Conservation (phyloP, 1,284 basidiomycete species). For the Agaricales sp. region DNA sequence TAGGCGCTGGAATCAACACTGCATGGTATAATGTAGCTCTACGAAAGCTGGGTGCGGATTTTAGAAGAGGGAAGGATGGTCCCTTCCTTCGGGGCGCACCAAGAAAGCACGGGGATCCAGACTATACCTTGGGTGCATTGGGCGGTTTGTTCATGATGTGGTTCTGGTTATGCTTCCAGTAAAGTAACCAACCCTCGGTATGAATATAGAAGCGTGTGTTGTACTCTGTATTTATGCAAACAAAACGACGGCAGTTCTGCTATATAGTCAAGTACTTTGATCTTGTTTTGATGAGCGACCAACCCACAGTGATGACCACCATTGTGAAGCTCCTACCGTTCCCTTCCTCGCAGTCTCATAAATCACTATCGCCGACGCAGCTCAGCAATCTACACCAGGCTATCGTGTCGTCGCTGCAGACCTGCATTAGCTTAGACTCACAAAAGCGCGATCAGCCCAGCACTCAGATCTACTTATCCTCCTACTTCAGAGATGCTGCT, state of each 20-base stretch:
- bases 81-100: constrained; percentile 4
- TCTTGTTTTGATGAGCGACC: constrained; percentile 13
- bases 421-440: constrained; percentile 35
- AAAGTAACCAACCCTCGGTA: no score
- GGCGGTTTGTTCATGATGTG: background rate
- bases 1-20: constrained; percentile 43
- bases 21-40: constrained; percentile 55
- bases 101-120: background rate
- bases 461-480: constrained; percentile 39
- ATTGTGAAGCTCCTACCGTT: constrained; percentile 32
- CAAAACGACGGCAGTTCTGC: no score
- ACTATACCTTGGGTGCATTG: background rate
- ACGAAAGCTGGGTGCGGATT: constrained; percentile 28
- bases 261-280: no score
- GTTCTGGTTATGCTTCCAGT: background rate
- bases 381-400: constrained; percentile 35
- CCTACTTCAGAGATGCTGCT: constrained; percentile 47
- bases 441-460: constrained; percentile 33
- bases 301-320: constrained; percentile 3
- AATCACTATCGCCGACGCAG: constrained; percentile 42
- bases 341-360: constrained; percentile 40
- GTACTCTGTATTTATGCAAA: no score
- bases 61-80: background rate
- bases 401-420: constrained; percentile 34
- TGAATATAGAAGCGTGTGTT: no score